Evolutionary conservation across 768 basidiomycete species (phyloP), one percentile per base, ranked within the genome.

Genomic region (Tylopilus vinaceipallidus): DNA sequence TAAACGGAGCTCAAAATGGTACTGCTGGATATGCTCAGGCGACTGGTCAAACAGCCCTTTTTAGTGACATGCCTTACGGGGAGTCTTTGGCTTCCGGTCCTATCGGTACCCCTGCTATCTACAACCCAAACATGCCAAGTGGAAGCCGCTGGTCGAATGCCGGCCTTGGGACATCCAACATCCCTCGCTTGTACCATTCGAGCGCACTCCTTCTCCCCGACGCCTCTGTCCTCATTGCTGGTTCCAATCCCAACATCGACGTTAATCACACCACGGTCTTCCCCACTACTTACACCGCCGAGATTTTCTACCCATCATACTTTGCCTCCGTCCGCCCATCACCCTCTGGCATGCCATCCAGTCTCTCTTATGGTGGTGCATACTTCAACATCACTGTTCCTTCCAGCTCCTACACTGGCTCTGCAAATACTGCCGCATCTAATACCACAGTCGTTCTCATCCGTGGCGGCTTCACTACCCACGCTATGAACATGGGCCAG

Each of bases 231-330:
- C 69, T 97, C 36, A 80, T 95, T 55, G 92, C 91, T 36, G 95
- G 95, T 11, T 93, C 90, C 26, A 98, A 98, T 71, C 94, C 95
- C 14, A 95, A 95, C 65, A 77, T 90, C 40, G 94, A 98, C 60
- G 85, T 87, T 56, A 91, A 89, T 60, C 48, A 70, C 32, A 69
- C 74, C 32, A 79, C 86, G 7, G 30, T 76, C 48, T 92, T 76
- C 75, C 84, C 86, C 2, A 93, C 92, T 3, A 81, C 84, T 27
- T 95, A 94, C 64, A 72, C 79, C 27, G 85, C 88, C 2, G 93
- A 97, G 66, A 78, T 85, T 37, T 98, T 94, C 74, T 97, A 95
- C 71, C 95, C 95, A 0, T 77, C 84, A 73, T 99, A 87, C 73
- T 77, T 77, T 40, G 79, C 86, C 11, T 58, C 70, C 33, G 73